These are phyloP conservation scores for Pseudogymnoascus sp. DNA, from an alignment of 2,329 filamentous ascomycete genomes.

Conservation along the genomic window DNA sequence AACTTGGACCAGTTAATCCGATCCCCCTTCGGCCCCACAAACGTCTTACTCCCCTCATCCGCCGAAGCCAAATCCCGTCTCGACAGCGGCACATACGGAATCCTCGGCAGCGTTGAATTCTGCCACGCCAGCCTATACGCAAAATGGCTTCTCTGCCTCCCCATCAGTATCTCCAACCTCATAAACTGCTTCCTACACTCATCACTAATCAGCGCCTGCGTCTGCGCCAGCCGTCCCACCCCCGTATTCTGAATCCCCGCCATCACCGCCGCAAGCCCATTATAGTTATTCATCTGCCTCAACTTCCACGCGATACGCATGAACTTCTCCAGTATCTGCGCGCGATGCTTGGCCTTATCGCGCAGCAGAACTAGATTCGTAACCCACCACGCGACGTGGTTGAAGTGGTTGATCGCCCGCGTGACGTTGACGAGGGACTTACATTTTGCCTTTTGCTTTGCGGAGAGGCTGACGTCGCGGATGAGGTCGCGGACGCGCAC, in stretches of 20 bases:
- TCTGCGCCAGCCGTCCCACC: slow-evolving; percentile 75
- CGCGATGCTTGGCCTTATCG: slow-evolving; percentile 93
- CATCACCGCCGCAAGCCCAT: slow-evolving; percentile 85
- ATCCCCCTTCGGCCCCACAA: slow-evolving; percentile 64
- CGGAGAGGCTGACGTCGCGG: slow-evolving; percentile 74
- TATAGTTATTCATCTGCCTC: slow-evolving; percentile 92
- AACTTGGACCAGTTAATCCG: slow-evolving; percentile 98
- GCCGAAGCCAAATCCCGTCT: slow-evolving; percentile 84
- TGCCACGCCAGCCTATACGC: slow-evolving; percentile 97
- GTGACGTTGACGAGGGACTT: slow-evolving; percentile 79
- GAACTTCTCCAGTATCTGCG: slow-evolving; percentile 87
- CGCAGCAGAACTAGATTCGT: slow-evolving; percentile 78
- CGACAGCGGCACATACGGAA: slow-evolving; percentile 88
- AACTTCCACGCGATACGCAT: slow-evolving; percentile 84
- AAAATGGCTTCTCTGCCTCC: slow-evolving; percentile 83
- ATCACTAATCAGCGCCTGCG: slow-evolving; percentile 64
- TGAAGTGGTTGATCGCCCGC: slow-evolving; percentile 90
- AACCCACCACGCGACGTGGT: slow-evolving; percentile 76
- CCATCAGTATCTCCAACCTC: slow-evolving; percentile 84
- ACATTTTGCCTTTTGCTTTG: slow-evolving; percentile 65
- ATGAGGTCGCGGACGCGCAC: slow-evolving; percentile 90
- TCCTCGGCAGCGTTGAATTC: slow-evolving; percentile 81
- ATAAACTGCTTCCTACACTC: slow-evolving; percentile 77
- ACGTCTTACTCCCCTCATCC: slow-evolving; percentile 86
- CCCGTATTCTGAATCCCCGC: slow-evolving; percentile 86